These are phyloP conservation scores for Saturnispora diversa DNA, from an alignment of 805 yeast genomes.

Conservation along the genomic window DNA sequence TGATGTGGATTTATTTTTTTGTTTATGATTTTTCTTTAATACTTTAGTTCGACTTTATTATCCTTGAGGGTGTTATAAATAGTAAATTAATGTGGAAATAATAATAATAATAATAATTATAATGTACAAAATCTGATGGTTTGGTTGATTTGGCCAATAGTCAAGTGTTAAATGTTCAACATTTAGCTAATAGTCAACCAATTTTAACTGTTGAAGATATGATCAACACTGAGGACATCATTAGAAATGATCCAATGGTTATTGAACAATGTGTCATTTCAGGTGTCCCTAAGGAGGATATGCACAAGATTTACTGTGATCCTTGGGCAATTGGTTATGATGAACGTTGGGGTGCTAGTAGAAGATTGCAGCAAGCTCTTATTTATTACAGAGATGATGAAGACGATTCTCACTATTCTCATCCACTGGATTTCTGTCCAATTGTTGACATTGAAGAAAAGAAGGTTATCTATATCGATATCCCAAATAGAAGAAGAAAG, in stretches of 20 bases:
- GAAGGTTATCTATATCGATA: constrained; percentile 66
- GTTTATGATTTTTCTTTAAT: no score
- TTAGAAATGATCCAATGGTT: constrained; percentile 64
- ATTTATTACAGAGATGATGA: constrained; percentile 69
- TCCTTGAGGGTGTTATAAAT: no score
- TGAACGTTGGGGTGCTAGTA: constrained; percentile 66
- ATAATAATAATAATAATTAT: no score
- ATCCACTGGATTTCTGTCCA: constrained; percentile 77
- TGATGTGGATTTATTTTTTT: no score
- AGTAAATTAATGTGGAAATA: no score
- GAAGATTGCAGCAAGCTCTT: constrained; percentile 73
- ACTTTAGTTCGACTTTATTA: no score
- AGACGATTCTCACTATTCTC: constrained; percentile 61
- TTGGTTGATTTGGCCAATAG: constrained; percentile 48
- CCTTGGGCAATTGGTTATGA: constrained; percentile 63
- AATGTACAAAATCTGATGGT: no score
- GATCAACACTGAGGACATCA: constrained; percentile 50
- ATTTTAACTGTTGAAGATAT: constrained; percentile 66
- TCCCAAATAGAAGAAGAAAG: constrained; percentile 68
- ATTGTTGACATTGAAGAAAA: constrained; percentile 65
- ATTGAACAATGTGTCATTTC: constrained; percentile 64
- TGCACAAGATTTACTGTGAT: constrained; percentile 55
- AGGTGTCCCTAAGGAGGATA: constrained; percentile 57
- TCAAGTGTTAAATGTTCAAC: constrained; percentile 39
- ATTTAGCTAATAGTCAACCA: constrained; percentile 60